Conservation (phyloP, 768 basidiomycete genomes). For the Gyrodon lividus region DNA sequence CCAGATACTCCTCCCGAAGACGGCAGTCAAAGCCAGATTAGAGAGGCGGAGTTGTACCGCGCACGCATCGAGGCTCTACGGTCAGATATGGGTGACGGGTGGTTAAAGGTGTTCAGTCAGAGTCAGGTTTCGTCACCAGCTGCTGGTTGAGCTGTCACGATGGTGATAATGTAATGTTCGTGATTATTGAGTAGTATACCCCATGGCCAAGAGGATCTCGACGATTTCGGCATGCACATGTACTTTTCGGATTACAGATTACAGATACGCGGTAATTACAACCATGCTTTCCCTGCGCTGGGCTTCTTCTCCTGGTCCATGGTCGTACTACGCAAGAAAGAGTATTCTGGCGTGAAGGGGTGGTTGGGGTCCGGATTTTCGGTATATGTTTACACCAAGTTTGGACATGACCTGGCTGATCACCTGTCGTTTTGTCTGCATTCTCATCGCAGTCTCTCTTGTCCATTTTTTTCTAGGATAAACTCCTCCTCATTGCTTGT, state of each 20-base stretch:
- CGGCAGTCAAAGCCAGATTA: slow-evolving; percentile 31
- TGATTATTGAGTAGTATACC: slow-evolving; percentile 10
- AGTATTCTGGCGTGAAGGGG: slow-evolving; percentile 4
- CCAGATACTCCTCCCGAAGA: slow-evolving; percentile 19
- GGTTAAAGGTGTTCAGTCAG: slow-evolving; percentile 83
- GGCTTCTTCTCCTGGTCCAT: too few species aligned
- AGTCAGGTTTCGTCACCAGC: slow-evolving; percentile 35
- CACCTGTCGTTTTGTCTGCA: background rate
- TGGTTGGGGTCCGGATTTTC: slow-evolving; percentile 35
- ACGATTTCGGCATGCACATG: background rate
- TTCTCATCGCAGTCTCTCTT: too few species aligned
- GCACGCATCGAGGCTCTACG: slow-evolving; percentile 78
- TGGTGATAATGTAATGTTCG: slow-evolving; percentile 10
- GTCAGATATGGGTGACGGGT: slow-evolving; percentile 86
- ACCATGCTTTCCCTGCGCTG: background rate
- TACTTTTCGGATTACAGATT: background rate
- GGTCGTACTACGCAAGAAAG: too few species aligned
- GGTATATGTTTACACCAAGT: slow-evolving; percentile 13
- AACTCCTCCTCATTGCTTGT: slow-evolving; percentile 22
- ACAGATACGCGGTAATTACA: slow-evolving; percentile 2
- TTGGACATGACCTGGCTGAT: slow-evolving; percentile 1
- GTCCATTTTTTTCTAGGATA: slow-evolving; percentile 21
- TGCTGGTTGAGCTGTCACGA: slow-evolving; percentile 20
- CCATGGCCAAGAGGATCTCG: background rate
- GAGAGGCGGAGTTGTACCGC: slow-evolving; percentile 70